phyloP scores from a whole-genome alignment of 176 grass and related monocot species.

The Carex parvula region DNA sequence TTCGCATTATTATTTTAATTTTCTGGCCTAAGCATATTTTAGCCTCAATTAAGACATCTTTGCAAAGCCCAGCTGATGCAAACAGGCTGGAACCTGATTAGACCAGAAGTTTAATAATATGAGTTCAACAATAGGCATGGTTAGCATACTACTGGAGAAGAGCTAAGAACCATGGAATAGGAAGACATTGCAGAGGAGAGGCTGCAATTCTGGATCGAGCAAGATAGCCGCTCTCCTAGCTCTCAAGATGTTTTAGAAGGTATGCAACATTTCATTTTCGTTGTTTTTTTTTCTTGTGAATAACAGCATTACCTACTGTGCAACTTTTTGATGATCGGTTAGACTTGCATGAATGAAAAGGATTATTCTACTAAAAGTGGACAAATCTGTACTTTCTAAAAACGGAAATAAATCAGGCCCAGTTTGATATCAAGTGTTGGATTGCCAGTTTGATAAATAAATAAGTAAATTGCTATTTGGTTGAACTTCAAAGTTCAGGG shows the following conservation, averaged over 20 bases:
- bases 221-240: conserved; percentile 54
- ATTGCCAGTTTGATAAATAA: neutral
- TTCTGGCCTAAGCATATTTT: neutral
- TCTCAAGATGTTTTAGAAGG: conserved; percentile 68
- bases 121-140: conserved; percentile 63
- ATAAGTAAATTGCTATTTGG: neutral
- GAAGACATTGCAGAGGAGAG: conserved; percentile 97
- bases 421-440: neutral
- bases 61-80: neutral
- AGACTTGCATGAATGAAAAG: too few relatives aligned
- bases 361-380: too few relatives aligned
- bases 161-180: conserved; percentile 70
- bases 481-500: neutral
- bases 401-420: neutral
- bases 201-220: conserved; percentile 91
- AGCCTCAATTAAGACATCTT: neutral
- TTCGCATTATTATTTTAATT: neutral
- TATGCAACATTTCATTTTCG: conserved; percentile 22
- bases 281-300: neutral
- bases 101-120: neutral
- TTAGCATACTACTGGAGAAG: conserved; percentile 83
- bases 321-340: too few relatives aligned
- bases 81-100: neutral
- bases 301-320: too few relatives aligned
- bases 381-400: neutral